Evolutionary conservation across 441 rosid genomes (phyloP).

Genomic region (Bocquillonia castaneifolia): DNA sequence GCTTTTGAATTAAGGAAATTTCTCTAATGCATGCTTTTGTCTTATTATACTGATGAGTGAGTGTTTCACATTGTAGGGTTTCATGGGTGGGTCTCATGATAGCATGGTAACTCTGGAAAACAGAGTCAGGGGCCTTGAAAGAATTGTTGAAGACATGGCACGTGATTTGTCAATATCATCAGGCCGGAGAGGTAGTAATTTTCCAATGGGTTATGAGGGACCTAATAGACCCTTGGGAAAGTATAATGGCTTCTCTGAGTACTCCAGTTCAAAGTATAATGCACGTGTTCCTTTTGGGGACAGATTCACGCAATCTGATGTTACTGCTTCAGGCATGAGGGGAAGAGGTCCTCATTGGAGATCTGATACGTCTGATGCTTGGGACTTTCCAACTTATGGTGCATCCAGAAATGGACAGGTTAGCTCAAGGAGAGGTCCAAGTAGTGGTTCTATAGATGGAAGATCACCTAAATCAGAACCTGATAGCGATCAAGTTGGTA

Average conservation of each 20-base stretch:
- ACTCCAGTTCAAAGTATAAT: slow-evolving; percentile 56
- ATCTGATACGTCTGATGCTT: slow-evolving; percentile 64
- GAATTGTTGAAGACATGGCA: slow-evolving; percentile 93
- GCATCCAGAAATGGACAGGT: slow-evolving; percentile 69
- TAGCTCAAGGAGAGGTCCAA: slow-evolving; percentile 57
- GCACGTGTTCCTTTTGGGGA: slow-evolving; percentile 66
- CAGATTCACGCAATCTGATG: slow-evolving; percentile 69
- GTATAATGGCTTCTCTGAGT: slow-evolving; percentile 67
- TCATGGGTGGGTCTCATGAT: slow-evolving; percentile 97
- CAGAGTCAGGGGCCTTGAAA: slow-evolving; percentile 95
- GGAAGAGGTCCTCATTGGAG: slow-evolving; percentile 80
- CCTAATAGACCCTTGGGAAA: slow-evolving; percentile 53
- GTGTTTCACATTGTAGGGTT: slow-evolving; percentile 62
- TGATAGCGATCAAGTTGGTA: slow-evolving; percentile 62
- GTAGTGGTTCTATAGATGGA: slow-evolving; percentile 41
- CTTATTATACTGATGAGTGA: slow-evolving; percentile 19
- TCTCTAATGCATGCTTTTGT: slow-evolving; percentile 6
- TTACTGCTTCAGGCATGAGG: slow-evolving; percentile 46
- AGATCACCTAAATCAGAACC: slow-evolving; percentile 73
- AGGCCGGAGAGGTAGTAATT: slow-evolving; percentile 61
- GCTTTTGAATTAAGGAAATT: slow-evolving; percentile 11
- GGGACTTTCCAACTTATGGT: slow-evolving; percentile 63
- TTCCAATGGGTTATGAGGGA: slow-evolving; percentile 59
- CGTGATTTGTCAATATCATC: slow-evolving; percentile 83
- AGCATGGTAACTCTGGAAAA: slow-evolving; percentile 89